Conservation (phyloP, 1,139 yeast species). For the Tardiomyces digboiensis region DNA sequence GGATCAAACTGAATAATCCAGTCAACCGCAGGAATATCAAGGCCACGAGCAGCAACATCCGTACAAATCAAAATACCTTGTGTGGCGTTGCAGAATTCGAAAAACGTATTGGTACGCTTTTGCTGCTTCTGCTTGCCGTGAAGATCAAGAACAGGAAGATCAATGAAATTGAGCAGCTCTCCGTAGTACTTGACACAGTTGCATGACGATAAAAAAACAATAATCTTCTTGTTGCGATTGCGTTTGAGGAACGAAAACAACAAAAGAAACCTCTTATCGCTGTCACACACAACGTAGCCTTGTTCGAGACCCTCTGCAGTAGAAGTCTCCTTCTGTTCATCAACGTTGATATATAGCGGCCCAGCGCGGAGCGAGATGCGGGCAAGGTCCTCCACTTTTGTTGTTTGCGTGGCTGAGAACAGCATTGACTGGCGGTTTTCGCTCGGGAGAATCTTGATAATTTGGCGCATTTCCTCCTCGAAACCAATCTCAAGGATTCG, state of each 20-base stretch:
- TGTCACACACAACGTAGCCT: conserved; percentile 96
- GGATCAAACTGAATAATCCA: conserved; percentile 98
- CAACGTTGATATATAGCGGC: conserved; percentile 93
- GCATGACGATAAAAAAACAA: conserved; percentile 93
- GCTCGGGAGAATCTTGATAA: conserved; percentile 85
- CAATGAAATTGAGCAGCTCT: conserved; percentile 89
- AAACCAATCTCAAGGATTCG: conserved; percentile 95
- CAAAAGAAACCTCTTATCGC: conserved; percentile 85
- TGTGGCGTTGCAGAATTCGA: conserved; percentile 95
- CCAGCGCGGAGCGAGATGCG: conserved; percentile 93
- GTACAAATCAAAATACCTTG: conserved; percentile 91
- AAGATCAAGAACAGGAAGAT: conserved; percentile 87
- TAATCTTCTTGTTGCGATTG: conserved; percentile 75
- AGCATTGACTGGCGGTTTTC: conserved; percentile 96
- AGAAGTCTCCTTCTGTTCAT: conserved; percentile 65
- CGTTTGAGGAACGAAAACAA: conserved; percentile 89
- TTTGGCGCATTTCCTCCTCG: conserved; percentile 98
- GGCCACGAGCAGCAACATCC: conserved; percentile 97
- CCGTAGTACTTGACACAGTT: conserved; percentile 96
- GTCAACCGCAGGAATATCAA: conserved; percentile 95
- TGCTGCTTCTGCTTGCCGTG: conserved; percentile 99
- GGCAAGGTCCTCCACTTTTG: conserved; percentile 97
- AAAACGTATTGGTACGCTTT: conserved; percentile 94
- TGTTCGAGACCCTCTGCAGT: conserved; percentile 97
- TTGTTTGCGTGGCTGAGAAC: conserved; percentile 97